Evolutionary conservation across 176 grass and related monocot genomes (phyloP).

Genomic region (Triticum dicoccoides): DNA sequence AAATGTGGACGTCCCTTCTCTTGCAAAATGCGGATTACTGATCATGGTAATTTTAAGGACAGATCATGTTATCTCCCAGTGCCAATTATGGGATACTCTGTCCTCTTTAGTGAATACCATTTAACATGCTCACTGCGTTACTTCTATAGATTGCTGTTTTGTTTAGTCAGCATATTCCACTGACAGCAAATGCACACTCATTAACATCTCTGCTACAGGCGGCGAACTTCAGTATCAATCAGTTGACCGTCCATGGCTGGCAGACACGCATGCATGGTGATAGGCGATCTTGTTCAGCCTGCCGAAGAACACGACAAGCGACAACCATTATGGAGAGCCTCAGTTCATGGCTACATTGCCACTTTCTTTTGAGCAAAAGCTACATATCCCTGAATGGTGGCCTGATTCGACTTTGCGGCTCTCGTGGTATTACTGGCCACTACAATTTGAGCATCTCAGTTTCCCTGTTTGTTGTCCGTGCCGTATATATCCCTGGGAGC

Average conservation of each 20-base stretch:
- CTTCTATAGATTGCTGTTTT: not conserved
- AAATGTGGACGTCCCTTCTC: not conserved
- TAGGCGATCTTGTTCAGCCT: conserved; percentile 40
- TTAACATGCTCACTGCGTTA: too few species aligned
- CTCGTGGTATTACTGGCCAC: not conserved
- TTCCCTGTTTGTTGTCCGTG: not conserved
- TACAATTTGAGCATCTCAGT: not conserved
- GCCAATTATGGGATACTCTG: not conserved
- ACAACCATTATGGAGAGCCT: conserved; percentile 38
- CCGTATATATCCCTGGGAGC: too few species aligned
- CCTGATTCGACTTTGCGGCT: conserved; percentile 14
- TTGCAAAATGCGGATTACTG: not conserved
- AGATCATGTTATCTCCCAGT: not conserved
- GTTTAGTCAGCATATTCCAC: not conserved
- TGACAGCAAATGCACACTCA: not conserved
- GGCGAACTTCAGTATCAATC: not conserved
- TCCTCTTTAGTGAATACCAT: not conserved
- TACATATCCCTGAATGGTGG: conserved; percentile 11
- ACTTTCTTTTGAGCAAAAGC: too few species aligned
- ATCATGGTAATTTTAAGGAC: not conserved
- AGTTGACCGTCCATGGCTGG: conserved; percentile 14
- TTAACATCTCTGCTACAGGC: not conserved
- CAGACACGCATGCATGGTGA: not conserved
- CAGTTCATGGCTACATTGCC: conserved; percentile 15
- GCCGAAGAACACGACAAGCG: conserved; percentile 32